Base-by-base conservation (phyloP, 441 rosid species). In the Codiaeum variegatum region DNA sequence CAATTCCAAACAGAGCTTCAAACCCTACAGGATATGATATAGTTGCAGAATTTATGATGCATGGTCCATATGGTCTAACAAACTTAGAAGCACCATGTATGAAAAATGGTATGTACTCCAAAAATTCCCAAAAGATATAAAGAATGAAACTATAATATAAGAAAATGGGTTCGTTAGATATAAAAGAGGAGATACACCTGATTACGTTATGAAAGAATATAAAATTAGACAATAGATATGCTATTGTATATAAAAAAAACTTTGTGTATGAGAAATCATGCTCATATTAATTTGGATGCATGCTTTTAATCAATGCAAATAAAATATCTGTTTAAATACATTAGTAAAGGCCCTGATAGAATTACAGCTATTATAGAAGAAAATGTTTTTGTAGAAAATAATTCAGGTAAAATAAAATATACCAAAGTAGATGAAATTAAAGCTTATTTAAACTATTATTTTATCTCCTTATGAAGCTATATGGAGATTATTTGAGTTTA, bases 281-380 rank as follows among this genome's bases (percentile, higher is more conserved):
- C 70, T 1, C 73, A 76, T 32, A 72, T 79, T 0, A 79, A 76
- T 72, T 59, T 72, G 0, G 54, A 72, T 10, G n/a, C 49, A 21
- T 64, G 52, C 24, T 21, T 1, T 63, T 0, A 64, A 64, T 64
- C 68, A 40, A 42, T 38, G 8, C 3, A 23, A 0, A 31, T 64
- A 4, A 64, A 40, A 42, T 64, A 42, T 42, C 6, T 63, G 3
- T 64, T 38, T 23, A 40, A 63, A 6, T 36, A 63, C 21, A 6
- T 63, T 19, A 38, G 34, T 11, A 63, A 40, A 23, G 47, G 67
- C 15, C 28, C 13, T 40, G 28, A 63, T 2, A 36, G 67, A 63
- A 36, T 21, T 23, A 23, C 31, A 64, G 52, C 28, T 8, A 2
- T 11, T 7, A 49, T 49, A 49, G 55, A 49, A 49, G n/a, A 49